Percentiles rank a stretch among this genome's conserved stretches.
Evolutionary conservation across 768 basidiomycete genomes (phyloP).

Genomic region (Cystofilobasidium capitatum): DNA sequence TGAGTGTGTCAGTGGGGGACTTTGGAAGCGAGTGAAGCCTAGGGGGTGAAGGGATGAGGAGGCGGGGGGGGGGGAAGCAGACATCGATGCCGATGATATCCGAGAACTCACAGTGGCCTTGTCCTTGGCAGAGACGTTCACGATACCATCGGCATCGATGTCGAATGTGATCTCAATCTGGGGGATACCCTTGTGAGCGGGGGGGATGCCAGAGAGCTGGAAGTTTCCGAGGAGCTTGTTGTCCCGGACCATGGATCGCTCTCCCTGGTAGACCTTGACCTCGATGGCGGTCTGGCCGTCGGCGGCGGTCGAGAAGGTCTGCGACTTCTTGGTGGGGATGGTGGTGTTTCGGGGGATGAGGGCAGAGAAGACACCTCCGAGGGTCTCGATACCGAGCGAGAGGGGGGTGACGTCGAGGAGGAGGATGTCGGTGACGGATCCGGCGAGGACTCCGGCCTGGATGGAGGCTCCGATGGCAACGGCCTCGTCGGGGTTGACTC

Average conservation of each 20-base stretch:
- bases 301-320: conserved; percentile 96
- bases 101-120: too few species aligned
- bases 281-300: conserved; percentile 99
- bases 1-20: too few species aligned
- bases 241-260: conserved; percentile 95
- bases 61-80: too few species aligned
- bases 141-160: conserved; percentile 96
- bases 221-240: conserved; percentile 99
- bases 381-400: conserved; percentile 93
- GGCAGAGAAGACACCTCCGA: conserved; percentile 99
- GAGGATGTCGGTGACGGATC: conserved; percentile 84
- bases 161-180: conserved; percentile 88
- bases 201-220: conserved; percentile 96
- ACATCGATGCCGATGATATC: too few species aligned
- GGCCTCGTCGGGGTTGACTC: conserved; percentile 98
- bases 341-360: conserved; percentile 97
- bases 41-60: too few species aligned
- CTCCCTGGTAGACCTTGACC: conserved; percentile 99
- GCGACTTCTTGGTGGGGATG: conserved; percentile 98
- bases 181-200: conserved; percentile 65
- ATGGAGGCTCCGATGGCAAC: conserved; percentile 97
- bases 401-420: conserved; percentile 61
- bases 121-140: conserved; percentile 88
- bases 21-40: too few species aligned
- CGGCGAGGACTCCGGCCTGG: conserved; percentile 94